Base-by-base conservation (phyloP, 192 early-diverging fungal genomes). In the Coemansia sp. region DNA sequence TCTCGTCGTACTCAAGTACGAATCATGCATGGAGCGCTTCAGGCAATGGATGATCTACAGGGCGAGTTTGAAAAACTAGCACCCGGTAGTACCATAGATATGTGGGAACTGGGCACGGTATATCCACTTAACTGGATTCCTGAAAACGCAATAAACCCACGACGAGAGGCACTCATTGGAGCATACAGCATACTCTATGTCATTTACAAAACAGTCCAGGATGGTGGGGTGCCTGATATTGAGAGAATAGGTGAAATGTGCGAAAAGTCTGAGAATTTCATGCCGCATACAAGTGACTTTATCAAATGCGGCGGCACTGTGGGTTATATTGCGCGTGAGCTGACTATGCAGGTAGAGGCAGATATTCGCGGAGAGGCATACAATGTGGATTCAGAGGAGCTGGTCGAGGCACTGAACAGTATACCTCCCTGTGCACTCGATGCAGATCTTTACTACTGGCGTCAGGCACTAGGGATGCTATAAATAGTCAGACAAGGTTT, bases 51-150 rank as follows among this genome's bases (percentile, higher is more conserved):
- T 17, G 64, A 67, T 46, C 47, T 74, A 10, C 46, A 33, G 9
- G 11, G 36, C 9, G 71, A 67, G 27, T 49, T 44, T 17, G 41
- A 55, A 42, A 46, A 26, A 15, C 60, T 56, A 8, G 59, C 52
- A 1, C 52, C 64, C 25, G 36, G 46, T 20, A 26, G 37, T 0
- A 13, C 19, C 13, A 40, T 67, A 9, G 60, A 57, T 50, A 54
- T 53, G 10, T 40, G 48, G n/a, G 34, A 43, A 27, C 11, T 47
- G 14, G 54, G 54, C 3, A 58, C 60, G 27, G 47, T 41, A 15
- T 74, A 74, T 18, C 71, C 71, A 20, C 67, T 55, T 44, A 74
- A 67, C 56, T 67, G 59, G 64, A 49, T 74, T 7, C 71, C 71
- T 8, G 48, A 51, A 5, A 23, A 58, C 23, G 64, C 49, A 1